A percentile compares a stretch with the other conserved stretches of the same genome.
These are phyloP conservation scores for Capsicum baccatum DNA, from an alignment of 257 asterid species.

Conservation along the genomic window DNA sequence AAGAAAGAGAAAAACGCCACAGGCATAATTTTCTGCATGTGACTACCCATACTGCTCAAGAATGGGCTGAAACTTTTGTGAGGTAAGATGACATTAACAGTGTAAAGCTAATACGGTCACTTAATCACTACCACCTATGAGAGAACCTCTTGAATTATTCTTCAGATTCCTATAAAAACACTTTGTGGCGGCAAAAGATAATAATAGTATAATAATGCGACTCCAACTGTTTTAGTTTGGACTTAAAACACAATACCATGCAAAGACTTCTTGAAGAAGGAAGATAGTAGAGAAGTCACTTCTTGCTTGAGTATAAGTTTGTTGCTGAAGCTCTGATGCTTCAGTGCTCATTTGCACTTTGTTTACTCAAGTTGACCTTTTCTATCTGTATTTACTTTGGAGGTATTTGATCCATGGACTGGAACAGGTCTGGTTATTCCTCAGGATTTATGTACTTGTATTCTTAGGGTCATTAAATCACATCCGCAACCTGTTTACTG, in stretches of 20 bases:
- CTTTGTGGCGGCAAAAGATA: background rate
- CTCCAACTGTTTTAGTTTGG: background rate
- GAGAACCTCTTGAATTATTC: conserved; percentile 26
- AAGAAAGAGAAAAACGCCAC: conserved; percentile 95
- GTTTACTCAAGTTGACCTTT: conserved; percentile 2
- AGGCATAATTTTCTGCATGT: conserved; percentile 81
- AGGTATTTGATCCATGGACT: background rate
- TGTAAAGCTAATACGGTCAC: background rate
- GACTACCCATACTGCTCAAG: conserved; percentile 96
- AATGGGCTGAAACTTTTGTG: conserved; percentile 96
- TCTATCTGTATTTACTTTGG: background rate
- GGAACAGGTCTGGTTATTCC: background rate
- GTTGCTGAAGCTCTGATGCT: background rate
- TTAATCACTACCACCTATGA: conserved; percentile 21
- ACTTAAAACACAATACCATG: background rate
- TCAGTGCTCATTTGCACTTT: conserved; percentile 18
- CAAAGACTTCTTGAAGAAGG: conserved; percentile 20
- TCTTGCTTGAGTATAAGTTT: background rate
- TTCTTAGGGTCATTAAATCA: background rate
- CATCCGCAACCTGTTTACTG: background rate
- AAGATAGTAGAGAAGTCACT: conserved; percentile 8
- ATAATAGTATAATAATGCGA: background rate
- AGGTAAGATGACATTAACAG: conserved; percentile 59
- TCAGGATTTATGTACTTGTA: background rate
- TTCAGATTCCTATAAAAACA: conserved; percentile 23